phyloP scores from a whole-genome alignment of 2,329 filamentous ascomycete genomes.

The Monosporascus sp. region DNA sequence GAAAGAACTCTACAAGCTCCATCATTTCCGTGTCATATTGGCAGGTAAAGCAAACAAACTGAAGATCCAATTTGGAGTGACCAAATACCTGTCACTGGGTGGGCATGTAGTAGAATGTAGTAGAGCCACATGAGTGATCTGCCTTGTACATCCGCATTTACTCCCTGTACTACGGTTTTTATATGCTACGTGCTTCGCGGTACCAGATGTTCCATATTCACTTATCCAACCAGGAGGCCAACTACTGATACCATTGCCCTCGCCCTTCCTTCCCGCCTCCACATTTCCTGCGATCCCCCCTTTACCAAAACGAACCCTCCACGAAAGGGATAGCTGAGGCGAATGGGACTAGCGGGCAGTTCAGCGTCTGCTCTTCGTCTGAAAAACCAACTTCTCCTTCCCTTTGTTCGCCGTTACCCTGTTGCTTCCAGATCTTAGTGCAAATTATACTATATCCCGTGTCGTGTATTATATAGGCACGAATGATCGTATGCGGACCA shows the following conservation, averaged over 20 bases:
- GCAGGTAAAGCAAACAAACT: neutral
- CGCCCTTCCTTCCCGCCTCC: constrained; percentile 1
- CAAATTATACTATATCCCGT: neutral
- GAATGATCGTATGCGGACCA: neutral
- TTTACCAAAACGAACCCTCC: neutral
- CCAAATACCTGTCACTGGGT: neutral
- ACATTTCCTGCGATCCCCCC: neutral
- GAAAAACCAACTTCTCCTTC: neutral
- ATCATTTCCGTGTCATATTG: no score
- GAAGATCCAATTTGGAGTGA: neutral
- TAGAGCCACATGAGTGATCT: constrained; percentile 26
- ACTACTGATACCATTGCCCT: constrained; percentile 1
- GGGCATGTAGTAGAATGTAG: constrained; percentile 14
- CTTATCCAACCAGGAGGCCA: neutral
- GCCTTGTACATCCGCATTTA: constrained; percentile 19
- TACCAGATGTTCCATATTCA: neutral
- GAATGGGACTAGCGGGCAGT: neutral
- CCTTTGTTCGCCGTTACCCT: neutral
- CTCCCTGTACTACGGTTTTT: constrained; percentile 24
- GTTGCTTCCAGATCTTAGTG: neutral
- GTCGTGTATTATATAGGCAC: neutral
- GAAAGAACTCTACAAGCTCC: neutral
- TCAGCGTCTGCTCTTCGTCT: neutral
- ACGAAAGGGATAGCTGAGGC: neutral
- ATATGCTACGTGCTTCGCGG: constrained; percentile 19